Conservation (phyloP, 2,329 filamentous ascomycete species). For the Ilyonectria sp. region DNA sequence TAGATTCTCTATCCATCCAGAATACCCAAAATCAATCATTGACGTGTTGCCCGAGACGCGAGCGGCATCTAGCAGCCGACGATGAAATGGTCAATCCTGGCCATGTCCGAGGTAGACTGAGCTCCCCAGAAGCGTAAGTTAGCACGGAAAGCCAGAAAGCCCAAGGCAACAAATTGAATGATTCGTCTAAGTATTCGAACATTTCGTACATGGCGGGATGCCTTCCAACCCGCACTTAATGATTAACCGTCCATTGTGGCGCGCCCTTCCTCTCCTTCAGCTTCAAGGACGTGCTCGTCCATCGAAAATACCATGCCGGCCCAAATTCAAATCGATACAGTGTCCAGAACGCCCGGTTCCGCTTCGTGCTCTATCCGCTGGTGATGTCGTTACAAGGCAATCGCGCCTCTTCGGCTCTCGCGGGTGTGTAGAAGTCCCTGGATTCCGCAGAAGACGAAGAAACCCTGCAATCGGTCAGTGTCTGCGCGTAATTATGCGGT, state of each 20-base stretch:
- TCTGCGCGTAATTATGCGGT: neutral
- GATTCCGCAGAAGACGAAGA: conserved; percentile 91
- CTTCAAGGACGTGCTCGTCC: conserved; percentile 32
- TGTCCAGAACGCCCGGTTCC: conserved; percentile 48
- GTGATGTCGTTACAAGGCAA: conserved; percentile 71
- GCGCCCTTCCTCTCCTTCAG: conserved; percentile 11
- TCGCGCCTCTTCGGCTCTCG: conserved; percentile 86
- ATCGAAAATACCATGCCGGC: conserved; percentile 45
- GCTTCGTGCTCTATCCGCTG: conserved; percentile 42
- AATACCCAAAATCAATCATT: neutral
- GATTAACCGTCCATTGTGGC: conserved; percentile 33
- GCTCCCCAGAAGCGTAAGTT: neutral
- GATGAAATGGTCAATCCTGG: neutral
- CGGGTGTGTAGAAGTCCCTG: conserved; percentile 90
- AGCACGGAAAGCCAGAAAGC: neutral
- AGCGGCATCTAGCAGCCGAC: neutral
- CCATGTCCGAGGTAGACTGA: neutral
- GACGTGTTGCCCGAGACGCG: neutral
- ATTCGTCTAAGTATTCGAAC: conserved; percentile 44
- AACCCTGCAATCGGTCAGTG: conserved; percentile 71
- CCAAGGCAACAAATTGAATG: conserved; percentile 30
- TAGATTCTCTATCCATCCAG: neutral
- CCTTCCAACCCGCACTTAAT: conserved; percentile 29
- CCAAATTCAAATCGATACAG: conserved; percentile 46
- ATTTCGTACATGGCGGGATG: conserved; percentile 40